Conservation (phyloP, 257 asterid genomes). For the Ajuga chamaepitys region DNA sequence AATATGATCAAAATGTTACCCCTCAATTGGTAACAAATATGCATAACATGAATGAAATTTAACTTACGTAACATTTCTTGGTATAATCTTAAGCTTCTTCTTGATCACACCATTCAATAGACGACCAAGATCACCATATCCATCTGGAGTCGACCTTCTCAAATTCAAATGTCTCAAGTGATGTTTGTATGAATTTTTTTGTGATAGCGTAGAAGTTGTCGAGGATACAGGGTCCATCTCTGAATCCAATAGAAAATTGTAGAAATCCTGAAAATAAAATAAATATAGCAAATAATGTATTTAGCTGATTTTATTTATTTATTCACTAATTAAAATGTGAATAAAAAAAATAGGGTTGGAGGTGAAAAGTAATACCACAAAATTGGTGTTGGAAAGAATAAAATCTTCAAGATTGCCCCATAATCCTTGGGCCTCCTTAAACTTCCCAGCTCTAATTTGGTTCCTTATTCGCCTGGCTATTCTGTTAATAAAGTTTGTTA, state of each 20-base stretch:
- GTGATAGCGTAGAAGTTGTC: constrained; percentile 45
- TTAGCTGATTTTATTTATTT: too few relatives aligned
- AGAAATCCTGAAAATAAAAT: constrained; percentile 54
- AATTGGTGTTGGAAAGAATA: constrained; percentile 33
- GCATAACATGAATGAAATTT: too few relatives aligned
- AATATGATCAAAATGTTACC: too few relatives aligned
- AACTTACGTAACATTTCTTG: constrained; percentile 53
- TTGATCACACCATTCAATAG: constrained; percentile 74
- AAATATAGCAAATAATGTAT: too few relatives aligned
- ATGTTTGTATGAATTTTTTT: constrained; percentile 29
- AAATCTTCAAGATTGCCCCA: constrained; percentile 46
- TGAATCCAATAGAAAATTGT: constrained; percentile 76
- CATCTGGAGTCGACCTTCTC: constrained; percentile 38
- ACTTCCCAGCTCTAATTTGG: constrained; percentile 35
- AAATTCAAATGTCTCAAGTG: constrained; percentile 60
- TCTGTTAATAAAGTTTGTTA: too few relatives aligned
- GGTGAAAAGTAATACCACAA: constrained; percentile 35
- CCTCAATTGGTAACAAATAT: too few relatives aligned
- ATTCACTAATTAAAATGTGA: too few relatives aligned
- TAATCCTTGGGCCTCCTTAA: constrained; percentile 40
- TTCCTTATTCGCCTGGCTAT: constrained; percentile 41
- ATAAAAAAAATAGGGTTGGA: too few relatives aligned
- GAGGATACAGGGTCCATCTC: constrained; percentile 57
- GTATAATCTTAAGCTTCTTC: constrained; percentile 75
- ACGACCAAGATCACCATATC: constrained; percentile 38